These are phyloP conservation scores for Arabis alpina DNA, from an alignment of 345 rosid genomes.

Conservation along the genomic window DNA sequence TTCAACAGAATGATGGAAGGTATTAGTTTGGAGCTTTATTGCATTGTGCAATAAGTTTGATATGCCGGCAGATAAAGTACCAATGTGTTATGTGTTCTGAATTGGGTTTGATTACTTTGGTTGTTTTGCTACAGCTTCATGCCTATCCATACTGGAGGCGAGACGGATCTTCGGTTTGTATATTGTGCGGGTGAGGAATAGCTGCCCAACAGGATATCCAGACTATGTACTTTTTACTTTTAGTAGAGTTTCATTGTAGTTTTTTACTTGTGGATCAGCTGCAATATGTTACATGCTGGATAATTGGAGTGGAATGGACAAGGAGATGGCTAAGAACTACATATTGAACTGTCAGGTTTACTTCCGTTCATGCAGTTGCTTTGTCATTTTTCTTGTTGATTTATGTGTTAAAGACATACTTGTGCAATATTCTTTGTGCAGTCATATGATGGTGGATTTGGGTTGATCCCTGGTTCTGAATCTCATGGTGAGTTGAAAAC, in stretches of 20 bases:
- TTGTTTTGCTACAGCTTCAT: conserved; percentile 63
- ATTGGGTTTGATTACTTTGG: conserved; percentile 20
- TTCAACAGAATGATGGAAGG: conserved; percentile 93
- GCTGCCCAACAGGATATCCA: background rate
- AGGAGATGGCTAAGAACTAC: conserved; percentile 74
- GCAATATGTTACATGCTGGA: conserved; percentile 81
- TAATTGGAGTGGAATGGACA: conserved; percentile 91
- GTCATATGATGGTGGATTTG: conserved; percentile 99
- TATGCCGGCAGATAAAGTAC: background rate
- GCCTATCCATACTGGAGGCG: conserved; percentile 85
- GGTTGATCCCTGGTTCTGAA: conserved; percentile 88
- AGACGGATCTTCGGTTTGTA: conserved; percentile 82
- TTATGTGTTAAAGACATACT: conserved; percentile 41
- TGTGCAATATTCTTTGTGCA: conserved; percentile 43
- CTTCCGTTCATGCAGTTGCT: conserved; percentile 14
- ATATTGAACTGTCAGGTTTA: conserved; percentile 81
- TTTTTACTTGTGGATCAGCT: conserved; percentile 58
- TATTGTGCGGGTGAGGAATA: conserved; percentile 88
- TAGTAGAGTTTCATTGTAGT: conserved; percentile 35
- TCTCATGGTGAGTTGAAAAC: conserved; percentile 86
- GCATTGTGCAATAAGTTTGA: background rate
- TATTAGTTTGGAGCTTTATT: conserved; percentile 29
- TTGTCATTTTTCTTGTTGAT: conserved; percentile 9
- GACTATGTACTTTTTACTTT: conserved; percentile 15
- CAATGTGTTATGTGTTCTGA: background rate